Evolutionary conservation across 139 green algal genomes (phyloP), one percentile per base, ranked within the genome.

Genomic region (Ettlia oleoabundans): DNA sequence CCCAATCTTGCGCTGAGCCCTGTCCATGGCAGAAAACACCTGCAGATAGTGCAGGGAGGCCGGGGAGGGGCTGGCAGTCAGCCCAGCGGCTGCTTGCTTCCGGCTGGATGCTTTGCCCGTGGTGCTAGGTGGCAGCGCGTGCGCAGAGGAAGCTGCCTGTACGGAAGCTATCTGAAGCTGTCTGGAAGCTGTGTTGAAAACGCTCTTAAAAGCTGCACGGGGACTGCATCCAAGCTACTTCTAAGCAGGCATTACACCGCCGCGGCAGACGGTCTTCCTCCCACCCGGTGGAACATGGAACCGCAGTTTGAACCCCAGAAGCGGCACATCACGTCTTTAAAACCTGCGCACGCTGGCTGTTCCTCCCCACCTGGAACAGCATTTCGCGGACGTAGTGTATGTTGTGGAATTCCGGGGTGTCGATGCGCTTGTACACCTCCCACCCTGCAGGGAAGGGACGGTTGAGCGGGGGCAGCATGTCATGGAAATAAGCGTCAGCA

Each of bases 321-420:
- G 42, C 4, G 58, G 26, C 13, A 76, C 41, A 37, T 38, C 67
- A n/a, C n/a, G n/a, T n/a, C n/a, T n/a, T n/a, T n/a, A n/a, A n/a
- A n/a, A n/a, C n/a, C n/a, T n/a, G n/a, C n/a, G n/a, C n/a, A n/a
- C 80, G 26, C 43, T 73, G 67, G n/a, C 73, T 30, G n/a, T 68
- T 4, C 28, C 32, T 2, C 43, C 70, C 28, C 40, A 38, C 35
- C 82, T 87, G 83, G 64, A 85, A 87, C 78, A 88, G 61, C 84
- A 88, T 88, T 33, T 88, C 84, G 32, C 84, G 52, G 26, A 88
- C 55, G n/a, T 85, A 88, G 47, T 81, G 71, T 35, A 88, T 86
- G 71, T 88, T 88, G 78, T 84, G 79, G 37, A 88, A 88, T 24
- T 66, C 52, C 5, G 63, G 72, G 6, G 47, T 24, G n/a, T 71